Evolutionary conservation across 129 eudicot genomes (phyloP).

Genomic region (Heracleum sosnowskyi): DNA sequence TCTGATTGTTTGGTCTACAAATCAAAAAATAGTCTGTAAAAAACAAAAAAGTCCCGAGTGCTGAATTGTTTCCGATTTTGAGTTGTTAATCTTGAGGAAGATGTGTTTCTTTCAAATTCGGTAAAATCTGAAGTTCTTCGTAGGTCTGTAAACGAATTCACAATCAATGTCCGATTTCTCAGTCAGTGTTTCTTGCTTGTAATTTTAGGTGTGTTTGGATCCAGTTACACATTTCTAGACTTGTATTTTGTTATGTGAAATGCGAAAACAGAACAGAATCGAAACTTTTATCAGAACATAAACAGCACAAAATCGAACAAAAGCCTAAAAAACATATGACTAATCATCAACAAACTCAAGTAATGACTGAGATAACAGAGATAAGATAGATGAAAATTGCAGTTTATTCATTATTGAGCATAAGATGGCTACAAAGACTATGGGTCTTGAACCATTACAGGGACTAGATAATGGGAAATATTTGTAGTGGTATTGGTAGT

Average conservation of each 20-base stretch:
- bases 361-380: neutral
- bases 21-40: no score
- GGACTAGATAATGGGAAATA: slow-evolving; percentile 7
- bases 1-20: neutral
- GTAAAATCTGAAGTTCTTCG: neutral
- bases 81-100: neutral
- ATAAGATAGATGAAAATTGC: neutral
- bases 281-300: neutral
- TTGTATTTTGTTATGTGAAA: neutral
- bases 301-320: neutral
- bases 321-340: neutral
- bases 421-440: neutral
- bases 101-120: neutral
- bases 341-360: neutral
- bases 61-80: neutral
- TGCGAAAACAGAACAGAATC: neutral
- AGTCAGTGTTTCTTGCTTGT: neutral
- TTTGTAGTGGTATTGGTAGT: neutral
- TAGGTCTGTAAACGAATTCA: neutral
- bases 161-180: neutral
- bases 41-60: neutral
- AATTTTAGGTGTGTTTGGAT: neutral
- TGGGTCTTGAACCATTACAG: neutral
- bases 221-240: neutral
- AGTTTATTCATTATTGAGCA: neutral